Percentiles rank a stretch among this genome's conserved stretches.
Evolutionary conservation across 768 basidiomycete genomes (phyloP).

Genomic region (Tricholomella constricta): DNA sequence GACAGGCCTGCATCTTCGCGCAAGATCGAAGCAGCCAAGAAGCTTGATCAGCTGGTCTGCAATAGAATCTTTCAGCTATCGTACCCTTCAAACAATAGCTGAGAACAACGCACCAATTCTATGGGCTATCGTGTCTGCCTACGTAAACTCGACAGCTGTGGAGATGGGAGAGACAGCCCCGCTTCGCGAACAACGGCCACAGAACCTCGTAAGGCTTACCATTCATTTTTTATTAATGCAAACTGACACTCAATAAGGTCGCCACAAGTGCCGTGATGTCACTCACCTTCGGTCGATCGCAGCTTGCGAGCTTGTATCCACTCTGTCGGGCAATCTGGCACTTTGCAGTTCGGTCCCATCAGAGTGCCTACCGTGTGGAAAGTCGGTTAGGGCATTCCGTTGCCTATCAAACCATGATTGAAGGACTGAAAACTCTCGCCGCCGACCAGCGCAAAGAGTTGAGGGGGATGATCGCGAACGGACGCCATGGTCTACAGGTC

Average conservation of each 20-base stretch:
- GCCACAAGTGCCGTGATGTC: not conserved
- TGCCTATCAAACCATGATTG: constrained; percentile 9
- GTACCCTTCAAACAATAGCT: not conserved
- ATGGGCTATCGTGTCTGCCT: not conserved
- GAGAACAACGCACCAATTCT: not conserved
- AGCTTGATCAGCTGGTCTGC: not conserved
- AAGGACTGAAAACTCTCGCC: not conserved
- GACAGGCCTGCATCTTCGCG: constrained; percentile 10
- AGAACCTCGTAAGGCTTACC: not conserved
- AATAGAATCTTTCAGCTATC: not conserved
- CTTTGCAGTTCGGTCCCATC: not conserved
- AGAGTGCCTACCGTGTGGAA: not conserved
- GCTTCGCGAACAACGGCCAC: not conserved
- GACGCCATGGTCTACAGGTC: not conserved
- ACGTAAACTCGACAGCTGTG: not conserved
- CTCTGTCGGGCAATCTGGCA: not conserved
- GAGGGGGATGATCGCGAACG: not conserved
- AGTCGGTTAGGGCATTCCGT: not conserved
- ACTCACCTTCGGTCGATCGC: not conserved
- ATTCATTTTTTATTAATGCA: not conserved
- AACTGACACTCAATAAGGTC: not conserved
- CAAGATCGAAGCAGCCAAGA: not conserved
- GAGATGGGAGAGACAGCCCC: not conserved
- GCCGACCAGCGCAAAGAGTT: not conserved
- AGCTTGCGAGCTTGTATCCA: not conserved